Conservation (phyloP, 1,284 basidiomycete species). For the Pyrrhoderma noxium region DNA sequence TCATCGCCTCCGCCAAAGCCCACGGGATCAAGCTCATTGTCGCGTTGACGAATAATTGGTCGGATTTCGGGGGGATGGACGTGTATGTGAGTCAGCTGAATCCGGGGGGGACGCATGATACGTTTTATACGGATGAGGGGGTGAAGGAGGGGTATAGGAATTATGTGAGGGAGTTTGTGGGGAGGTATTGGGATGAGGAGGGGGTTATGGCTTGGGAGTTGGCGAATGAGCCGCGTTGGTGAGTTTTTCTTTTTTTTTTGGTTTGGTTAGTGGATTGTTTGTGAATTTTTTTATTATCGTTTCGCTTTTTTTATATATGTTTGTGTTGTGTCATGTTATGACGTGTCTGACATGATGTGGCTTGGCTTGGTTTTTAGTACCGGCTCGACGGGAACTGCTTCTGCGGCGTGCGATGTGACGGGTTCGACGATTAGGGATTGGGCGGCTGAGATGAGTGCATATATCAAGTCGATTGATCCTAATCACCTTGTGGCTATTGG, state of each 20-base stretch:
- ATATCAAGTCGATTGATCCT: constrained; percentile 25
- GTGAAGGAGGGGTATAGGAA: constrained; percentile 35
- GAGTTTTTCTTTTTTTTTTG: background rate
- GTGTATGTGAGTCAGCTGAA: constrained; percentile 35
- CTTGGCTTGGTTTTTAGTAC: constrained; percentile 15
- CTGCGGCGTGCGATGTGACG: constrained; percentile 19
- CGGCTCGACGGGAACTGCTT: constrained; percentile 19
- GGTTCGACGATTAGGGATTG: constrained; percentile 23
- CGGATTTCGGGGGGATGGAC: constrained; percentile 47
- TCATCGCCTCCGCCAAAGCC: constrained; percentile 49
- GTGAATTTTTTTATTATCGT: too few relatives aligned
- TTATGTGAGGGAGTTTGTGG: constrained; percentile 34
- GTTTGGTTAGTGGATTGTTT: too few relatives aligned
- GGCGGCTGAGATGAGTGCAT: constrained; percentile 22
- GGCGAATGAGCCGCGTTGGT: constrained; percentile 24
- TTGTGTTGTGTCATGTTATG: too few relatives aligned
- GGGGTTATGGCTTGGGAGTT: constrained; percentile 34
- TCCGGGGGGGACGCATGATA: constrained; percentile 30
- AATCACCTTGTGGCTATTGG: constrained; percentile 37
- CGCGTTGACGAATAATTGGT: constrained; percentile 57
- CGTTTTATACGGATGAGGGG: constrained; percentile 35
- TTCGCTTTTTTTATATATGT: too few relatives aligned
- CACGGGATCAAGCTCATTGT: constrained; percentile 55
- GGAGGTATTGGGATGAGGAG: constrained; percentile 35
- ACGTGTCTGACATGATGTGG: too few relatives aligned